Percentiles rank a stretch among this genome's conserved stretches.
Evolutionary conservation across 108 stramenopile genomes (phyloP).

Genomic region (Pseudonitzschia pungens): DNA sequence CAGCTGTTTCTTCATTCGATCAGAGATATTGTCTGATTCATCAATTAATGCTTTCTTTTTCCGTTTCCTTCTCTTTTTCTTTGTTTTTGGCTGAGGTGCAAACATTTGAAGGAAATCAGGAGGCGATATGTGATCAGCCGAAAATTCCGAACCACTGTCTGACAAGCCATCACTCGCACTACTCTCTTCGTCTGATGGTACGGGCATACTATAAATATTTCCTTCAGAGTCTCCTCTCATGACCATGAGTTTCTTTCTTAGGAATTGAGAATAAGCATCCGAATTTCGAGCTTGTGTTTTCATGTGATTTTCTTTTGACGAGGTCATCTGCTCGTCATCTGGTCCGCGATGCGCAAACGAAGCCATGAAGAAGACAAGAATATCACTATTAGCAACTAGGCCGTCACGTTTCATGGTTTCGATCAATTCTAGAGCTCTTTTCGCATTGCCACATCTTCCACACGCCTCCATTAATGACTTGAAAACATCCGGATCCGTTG

Average conservation of each 20-base stretch:
- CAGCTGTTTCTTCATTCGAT: conserved; percentile 61
- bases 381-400: conserved; percentile 60
- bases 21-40: conserved; percentile 16
- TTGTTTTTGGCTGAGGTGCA: conserved; percentile 3
- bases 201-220: conserved; percentile 3
- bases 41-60: conserved; percentile 14
- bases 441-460: conserved; percentile 77
- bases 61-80: conserved; percentile 24
- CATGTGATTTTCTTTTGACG: background rate
- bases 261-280: conserved; percentile 42
- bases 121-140: background rate
- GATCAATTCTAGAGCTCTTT: conserved; percentile 70
- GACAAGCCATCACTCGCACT: conserved; percentile 26
- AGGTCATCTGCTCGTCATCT: conserved; percentile 3
- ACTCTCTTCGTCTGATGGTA: conserved; percentile 27
- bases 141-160: conserved; percentile 27
- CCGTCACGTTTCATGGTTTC: conserved; percentile 81
- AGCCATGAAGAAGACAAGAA: conserved; percentile 65
- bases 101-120: conserved; percentile 33
- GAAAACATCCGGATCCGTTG: conserved; percentile 68
- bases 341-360: conserved; percentile 53
- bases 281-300: background rate
- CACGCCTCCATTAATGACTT: conserved; percentile 84
- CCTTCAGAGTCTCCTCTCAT: conserved; percentile 19
- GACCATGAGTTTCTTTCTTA: conserved; percentile 28